A percentile compares a stretch with the other conserved stretches of the same genome.
These are phyloP conservation scores for Wickerhamomyces subpelliculosus DNA, from an alignment of 805 yeast genomes.

Conservation along the genomic window DNA sequence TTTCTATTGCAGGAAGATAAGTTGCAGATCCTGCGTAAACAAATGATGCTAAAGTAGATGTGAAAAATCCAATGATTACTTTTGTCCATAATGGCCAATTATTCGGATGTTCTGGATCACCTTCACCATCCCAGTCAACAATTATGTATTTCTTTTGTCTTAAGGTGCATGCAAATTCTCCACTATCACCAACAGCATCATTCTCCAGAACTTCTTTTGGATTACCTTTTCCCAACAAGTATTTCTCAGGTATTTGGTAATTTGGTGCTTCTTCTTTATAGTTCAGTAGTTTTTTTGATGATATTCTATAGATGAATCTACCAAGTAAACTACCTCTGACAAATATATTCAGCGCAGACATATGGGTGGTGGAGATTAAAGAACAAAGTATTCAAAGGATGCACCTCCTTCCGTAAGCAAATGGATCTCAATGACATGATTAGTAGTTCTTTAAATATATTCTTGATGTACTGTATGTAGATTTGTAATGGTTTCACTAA, in stretches of 20 bases:
- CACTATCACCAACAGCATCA: no score
- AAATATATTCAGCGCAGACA: no score
- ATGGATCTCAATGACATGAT: no score
- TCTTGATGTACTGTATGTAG: no score
- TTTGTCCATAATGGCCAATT: conserved; percentile 46
- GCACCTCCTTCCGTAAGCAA: no score
- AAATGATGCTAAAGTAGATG: conserved; percentile 41
- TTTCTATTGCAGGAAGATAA: conserved; percentile 43
- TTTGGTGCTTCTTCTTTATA: conserved; percentile 21
- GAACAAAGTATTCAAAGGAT: no score
- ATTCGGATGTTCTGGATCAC: conserved; percentile 49
- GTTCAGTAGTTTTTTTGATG: background rate
- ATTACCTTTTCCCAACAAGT: no score
- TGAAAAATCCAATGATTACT: conserved; percentile 28
- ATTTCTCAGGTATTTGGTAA: conserved; percentile 28
- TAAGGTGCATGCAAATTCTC: no score
- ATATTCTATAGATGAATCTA: background rate
- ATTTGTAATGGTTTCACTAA: no score
- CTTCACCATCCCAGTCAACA: conserved; percentile 23
- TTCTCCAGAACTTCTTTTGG: no score
- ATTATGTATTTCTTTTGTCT: background rate
- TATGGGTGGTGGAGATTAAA: no score
- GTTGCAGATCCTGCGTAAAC: conserved; percentile 54
- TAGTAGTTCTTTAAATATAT: no score
- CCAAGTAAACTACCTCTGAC: background rate